These are phyloP conservation scores for Mycena pura DNA, from an alignment of 768 basidiomycete genomes.

Conservation along the genomic window DNA sequence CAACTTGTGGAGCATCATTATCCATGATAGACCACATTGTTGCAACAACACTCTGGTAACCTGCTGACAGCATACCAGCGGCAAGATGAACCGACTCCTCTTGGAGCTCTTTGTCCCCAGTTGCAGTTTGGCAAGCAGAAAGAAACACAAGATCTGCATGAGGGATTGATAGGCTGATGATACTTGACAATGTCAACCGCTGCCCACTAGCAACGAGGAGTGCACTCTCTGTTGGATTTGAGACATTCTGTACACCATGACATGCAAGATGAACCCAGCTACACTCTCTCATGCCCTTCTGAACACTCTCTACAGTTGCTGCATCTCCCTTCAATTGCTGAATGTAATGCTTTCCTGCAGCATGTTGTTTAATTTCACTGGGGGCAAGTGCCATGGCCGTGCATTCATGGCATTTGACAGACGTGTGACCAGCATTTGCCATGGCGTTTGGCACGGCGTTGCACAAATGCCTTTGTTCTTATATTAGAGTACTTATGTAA, in stretches of 20 bases:
- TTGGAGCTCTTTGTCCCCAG: conserved; percentile 34
- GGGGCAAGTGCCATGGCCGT: too few relatives aligned
- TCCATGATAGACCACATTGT: too few relatives aligned
- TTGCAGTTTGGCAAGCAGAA: conserved; percentile 54
- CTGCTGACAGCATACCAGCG: too few relatives aligned
- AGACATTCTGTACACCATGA: conserved; percentile 40
- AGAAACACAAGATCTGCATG: conserved; percentile 47
- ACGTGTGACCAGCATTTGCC: too few relatives aligned
- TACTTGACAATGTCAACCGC: conserved; percentile 28
- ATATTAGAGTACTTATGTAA: too few relatives aligned
- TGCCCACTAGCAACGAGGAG: conserved; percentile 29
- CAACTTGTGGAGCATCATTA: too few relatives aligned
- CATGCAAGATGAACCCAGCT: conserved; percentile 47
- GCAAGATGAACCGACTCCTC: conserved; percentile 44
- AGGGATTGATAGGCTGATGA: conserved; percentile 32
- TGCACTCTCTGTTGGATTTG: conserved; percentile 33
- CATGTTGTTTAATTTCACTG: neutral
- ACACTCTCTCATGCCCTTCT: conserved; percentile 13
- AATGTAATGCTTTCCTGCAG: neutral
- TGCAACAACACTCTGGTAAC: too few relatives aligned
- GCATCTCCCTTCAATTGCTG: conserved; percentile 7
- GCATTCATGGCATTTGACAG: too few relatives aligned
- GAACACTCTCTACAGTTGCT: conserved; percentile 22
- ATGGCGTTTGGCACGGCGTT: too few relatives aligned
- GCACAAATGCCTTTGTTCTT: too few relatives aligned